A percentile compares a stretch with the other conserved stretches of the same genome.
These are phyloP conservation scores for Corchorus olitorius DNA, from an alignment of 345 rosid genomes.

Conservation along the genomic window DNA sequence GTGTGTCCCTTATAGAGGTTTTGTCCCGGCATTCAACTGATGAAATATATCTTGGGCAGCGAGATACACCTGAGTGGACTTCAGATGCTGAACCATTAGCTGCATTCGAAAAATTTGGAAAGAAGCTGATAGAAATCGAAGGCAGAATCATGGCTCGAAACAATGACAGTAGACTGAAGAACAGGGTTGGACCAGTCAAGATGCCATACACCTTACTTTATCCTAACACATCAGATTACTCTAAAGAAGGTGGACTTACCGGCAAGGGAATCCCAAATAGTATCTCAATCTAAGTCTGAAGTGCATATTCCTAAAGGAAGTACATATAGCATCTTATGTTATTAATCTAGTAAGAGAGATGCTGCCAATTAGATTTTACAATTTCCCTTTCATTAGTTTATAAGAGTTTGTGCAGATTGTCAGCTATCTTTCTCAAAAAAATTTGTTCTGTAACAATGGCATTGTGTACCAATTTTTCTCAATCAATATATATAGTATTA, in stretches of 20 bases:
- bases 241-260: constrained; percentile 67
- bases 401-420: neutral
- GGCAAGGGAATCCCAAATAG: constrained; percentile 95
- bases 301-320: neutral
- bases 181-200: constrained; percentile 74
- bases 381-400: neutral
- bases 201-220: constrained; percentile 78
- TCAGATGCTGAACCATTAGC: constrained; percentile 62
- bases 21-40: constrained; percentile 83
- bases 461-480: neutral
- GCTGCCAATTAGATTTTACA: neutral
- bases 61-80: constrained; percentile 75
- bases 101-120: constrained; percentile 64
- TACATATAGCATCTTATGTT: neutral
- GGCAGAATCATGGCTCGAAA: constrained; percentile 53
- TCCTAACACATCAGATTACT: constrained; percentile 69
- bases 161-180: constrained; percentile 61
- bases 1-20: constrained; percentile 80
- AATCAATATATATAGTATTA: neutral
- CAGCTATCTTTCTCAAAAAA: neutral
- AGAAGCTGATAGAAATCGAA: constrained; percentile 60
- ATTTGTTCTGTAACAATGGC: neutral
- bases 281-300: constrained; percentile 55
- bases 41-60: constrained; percentile 87
- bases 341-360: neutral